Base-by-base conservation (phyloP, 2,329 filamentous ascomycete genomes). In the Cercospora canescens region DNA sequence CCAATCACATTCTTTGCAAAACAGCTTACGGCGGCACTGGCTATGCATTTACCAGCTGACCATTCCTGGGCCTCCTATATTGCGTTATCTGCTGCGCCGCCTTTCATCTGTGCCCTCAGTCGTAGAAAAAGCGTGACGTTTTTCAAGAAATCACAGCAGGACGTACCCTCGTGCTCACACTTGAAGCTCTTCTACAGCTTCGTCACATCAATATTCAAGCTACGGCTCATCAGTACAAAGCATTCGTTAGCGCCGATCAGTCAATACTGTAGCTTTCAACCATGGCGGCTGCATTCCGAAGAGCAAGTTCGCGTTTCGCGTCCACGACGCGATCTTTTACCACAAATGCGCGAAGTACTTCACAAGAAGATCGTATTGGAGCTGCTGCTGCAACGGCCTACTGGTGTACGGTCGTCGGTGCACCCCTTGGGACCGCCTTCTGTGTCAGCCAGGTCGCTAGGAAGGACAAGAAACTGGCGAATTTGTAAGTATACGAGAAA, bases 391-490 rank as follows among this genome's bases (percentile, higher is more conserved):
- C 73, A 6, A 68, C 74, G 56, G 72, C 71, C 26, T 78, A 78
- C 68, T 77, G 76, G 71, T 76, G 73, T 67, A 63, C 76, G 12
- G 75, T 74, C 7, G 76, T 77, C 63, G 74, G 73, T 56, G 75
- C 76, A 21, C 76, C 76, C 3, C 74, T 78, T 12, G 75, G 75
- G 12, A 75, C 75, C 24, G 76, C 76, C 24, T 76, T 74, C 52
- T 64, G 73, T n/a, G 73, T 75, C 54, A 76, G 75, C 63, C 70
- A 70, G 58, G 70, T 70, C 62, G 75, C 75, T 21, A 66, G 67
- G n/a, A 73, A 72, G 30, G 75, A 78, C 52, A 65, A 70, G 48
- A 72, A 74, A 52, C 74, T 74, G 63, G 71, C 73, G 12, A 74
- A 74, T 3, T 72, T 76, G 75, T 76, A 61, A 69, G 75, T 70